These are phyloP conservation scores for Vigna unguiculata DNA, from an alignment of 306 rosid species.

Conservation along the genomic window DNA sequence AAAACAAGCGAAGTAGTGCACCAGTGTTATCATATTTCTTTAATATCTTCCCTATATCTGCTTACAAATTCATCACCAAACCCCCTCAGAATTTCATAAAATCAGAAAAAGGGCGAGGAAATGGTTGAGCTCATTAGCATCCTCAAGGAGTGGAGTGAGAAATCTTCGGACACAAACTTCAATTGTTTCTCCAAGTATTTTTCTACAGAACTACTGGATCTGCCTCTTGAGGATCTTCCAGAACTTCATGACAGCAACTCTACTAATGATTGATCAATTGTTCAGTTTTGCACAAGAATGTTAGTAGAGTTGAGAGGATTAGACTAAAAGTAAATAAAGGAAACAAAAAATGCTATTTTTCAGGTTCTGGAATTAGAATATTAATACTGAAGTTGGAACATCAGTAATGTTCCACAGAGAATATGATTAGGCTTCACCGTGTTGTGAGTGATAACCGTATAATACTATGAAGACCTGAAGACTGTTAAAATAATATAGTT, in stretches of 20 bases:
- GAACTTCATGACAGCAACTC: conserved; percentile 64
- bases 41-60: conserved; percentile 79
- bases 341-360: neutral
- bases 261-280: neutral
- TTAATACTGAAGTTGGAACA: neutral
- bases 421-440: neutral
- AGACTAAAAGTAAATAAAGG: neutral
- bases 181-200: too few species aligned
- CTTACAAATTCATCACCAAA: conserved; percentile 16
- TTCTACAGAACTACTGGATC: conserved; percentile 54
- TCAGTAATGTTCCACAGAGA: neutral
- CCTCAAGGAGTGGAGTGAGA: too few species aligned
- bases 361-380: neutral
- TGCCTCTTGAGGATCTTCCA: conserved; percentile 74
- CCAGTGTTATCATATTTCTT: conserved; percentile 89
- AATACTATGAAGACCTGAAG: neutral
- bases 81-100: neutral
- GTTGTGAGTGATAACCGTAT: neutral
- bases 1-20: conserved; percentile 70
- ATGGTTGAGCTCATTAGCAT: too few species aligned
- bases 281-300: neutral
- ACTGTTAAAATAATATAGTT: too few species aligned
- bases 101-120: too few species aligned
- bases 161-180: too few species aligned
- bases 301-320: conserved; percentile 10